These are phyloP conservation scores for Pelargonium australe DNA, from an alignment of 441 rosid species.

Conservation along the genomic window DNA sequence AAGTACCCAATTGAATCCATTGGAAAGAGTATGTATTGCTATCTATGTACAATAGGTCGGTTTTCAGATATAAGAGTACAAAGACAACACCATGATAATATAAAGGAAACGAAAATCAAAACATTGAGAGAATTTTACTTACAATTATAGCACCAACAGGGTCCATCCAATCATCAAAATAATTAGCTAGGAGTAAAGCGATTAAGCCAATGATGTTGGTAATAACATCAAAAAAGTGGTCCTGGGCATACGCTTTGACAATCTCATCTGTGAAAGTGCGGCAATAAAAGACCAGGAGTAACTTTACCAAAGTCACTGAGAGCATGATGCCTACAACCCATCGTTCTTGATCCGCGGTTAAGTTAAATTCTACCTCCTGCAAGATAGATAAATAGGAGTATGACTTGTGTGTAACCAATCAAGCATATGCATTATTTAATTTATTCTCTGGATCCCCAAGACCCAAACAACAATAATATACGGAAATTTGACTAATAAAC, in stretches of 20 bases:
- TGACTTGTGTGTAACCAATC: constrained; percentile 33
- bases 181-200: constrained; percentile 48
- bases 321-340: constrained; percentile 78
- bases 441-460: not conserved
- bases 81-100: not conserved
- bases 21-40: no score
- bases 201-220: constrained; percentile 58
- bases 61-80: no score
- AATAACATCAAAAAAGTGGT: constrained; percentile 64
- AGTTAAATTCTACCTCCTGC: not conserved
- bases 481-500: not conserved
- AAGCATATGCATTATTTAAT: not conserved
- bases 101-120: not conserved
- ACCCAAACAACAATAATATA: not conserved
- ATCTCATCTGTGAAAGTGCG: constrained; percentile 56
- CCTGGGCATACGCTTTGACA: constrained; percentile 59
- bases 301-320: constrained; percentile 46
- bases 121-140: constrained; percentile 18
- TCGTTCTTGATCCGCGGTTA: constrained; percentile 39
- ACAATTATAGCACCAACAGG: constrained; percentile 60
- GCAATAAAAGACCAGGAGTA: constrained; percentile 45
- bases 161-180: constrained; percentile 63
- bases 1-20: no score
- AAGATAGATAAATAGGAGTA: constrained; percentile 19
- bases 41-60: no score